These are phyloP conservation scores for Boletellus ananiceps DNA, from an alignment of 768 basidiomycete genomes.

Conservation along the genomic window DNA sequence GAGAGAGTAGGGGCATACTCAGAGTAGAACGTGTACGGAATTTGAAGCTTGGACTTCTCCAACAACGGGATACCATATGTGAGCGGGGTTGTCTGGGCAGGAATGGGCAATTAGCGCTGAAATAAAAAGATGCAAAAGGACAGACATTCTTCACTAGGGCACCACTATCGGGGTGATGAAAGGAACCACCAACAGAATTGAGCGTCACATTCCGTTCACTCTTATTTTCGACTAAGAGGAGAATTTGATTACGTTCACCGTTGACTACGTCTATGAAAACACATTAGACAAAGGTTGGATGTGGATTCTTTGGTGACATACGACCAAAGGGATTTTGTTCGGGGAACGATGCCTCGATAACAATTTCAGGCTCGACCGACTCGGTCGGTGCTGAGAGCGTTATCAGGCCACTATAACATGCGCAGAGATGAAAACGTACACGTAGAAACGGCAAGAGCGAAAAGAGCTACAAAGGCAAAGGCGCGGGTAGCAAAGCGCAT, in stretches of 20 bases:
- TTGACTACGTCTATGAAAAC: slow-evolving; percentile 69
- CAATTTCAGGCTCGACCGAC: slow-evolving; percentile 49
- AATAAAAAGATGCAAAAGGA: background rate
- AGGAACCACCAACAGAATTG: slow-evolving; percentile 57
- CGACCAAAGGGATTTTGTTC: slow-evolving; percentile 74
- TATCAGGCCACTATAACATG: slow-evolving; percentile 3
- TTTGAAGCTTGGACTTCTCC: slow-evolving; percentile 52
- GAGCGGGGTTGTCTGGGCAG: slow-evolving; percentile 51
- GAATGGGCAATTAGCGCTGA: background rate
- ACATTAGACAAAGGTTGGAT: slow-evolving; percentile 10
- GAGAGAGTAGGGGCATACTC: slow-evolving; percentile 50
- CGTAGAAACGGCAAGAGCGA: slow-evolving; percentile 29
- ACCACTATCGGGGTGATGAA: slow-evolving; percentile 61
- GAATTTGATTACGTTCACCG: slow-evolving; percentile 70
- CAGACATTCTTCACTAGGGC: slow-evolving; percentile 71
- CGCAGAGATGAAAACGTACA: slow-evolving; percentile 15
- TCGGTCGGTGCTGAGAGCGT: slow-evolving; percentile 25
- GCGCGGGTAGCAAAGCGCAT: slow-evolving; percentile 35
- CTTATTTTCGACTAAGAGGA: slow-evolving; percentile 68
- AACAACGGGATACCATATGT: slow-evolving; percentile 50
- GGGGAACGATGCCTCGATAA: slow-evolving; percentile 53
- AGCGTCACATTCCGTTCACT: slow-evolving; percentile 70
- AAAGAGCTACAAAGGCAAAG: slow-evolving; percentile 26
- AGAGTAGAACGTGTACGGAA: slow-evolving; percentile 76
- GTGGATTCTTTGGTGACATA: slow-evolving; percentile 35